A percentile compares a stretch with the other conserved stretches of the same genome.
Conservation (phyloP, 768 basidiomycete species). For the Lactarius deliciosus region DNA sequence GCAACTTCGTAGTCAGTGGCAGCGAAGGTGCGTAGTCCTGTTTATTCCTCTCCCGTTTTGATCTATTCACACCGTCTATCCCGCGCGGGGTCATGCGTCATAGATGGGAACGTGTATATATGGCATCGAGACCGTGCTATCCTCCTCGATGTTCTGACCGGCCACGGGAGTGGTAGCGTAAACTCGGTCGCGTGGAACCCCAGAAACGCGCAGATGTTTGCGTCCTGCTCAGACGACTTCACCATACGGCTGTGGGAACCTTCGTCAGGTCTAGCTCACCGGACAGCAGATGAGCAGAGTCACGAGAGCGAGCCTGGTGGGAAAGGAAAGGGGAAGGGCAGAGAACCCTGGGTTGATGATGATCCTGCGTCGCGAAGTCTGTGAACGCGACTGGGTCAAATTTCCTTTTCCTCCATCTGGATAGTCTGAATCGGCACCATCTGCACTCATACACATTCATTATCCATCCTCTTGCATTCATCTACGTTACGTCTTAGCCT, state of each 20-base stretch:
- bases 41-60: conserved; percentile 13
- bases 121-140: conserved; percentile 89
- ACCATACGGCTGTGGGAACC: conserved; percentile 91
- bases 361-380: conserved; percentile 26
- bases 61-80: conserved; percentile 11
- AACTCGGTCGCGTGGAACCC: conserved; percentile 98
- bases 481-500: conserved; percentile 29
- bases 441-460: conserved; percentile 21
- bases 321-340: conserved; percentile 65
- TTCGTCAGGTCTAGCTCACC: conserved; percentile 29
- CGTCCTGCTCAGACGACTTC: conserved; percentile 91
- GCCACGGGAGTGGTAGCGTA: conserved; percentile 87
- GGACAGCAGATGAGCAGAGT: conserved; percentile 14
- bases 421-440: conserved; percentile 20
- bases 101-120: conserved; percentile 87
- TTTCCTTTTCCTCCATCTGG: conserved; percentile 9
- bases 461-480: conserved; percentile 25
- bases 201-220: conserved; percentile 85
- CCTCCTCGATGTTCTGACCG: conserved; percentile 82
- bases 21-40: conserved; percentile 74
- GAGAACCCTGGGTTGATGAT: conserved; percentile 45
- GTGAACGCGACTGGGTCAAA: conserved; percentile 24
- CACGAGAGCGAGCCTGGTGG: conserved; percentile 38
- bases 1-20: conserved; percentile 88
- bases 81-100: conserved; percentile 22